phyloP scores from a whole-genome alignment of 108 stramenopile genomes.

The Seminavis robusta region DNA sequence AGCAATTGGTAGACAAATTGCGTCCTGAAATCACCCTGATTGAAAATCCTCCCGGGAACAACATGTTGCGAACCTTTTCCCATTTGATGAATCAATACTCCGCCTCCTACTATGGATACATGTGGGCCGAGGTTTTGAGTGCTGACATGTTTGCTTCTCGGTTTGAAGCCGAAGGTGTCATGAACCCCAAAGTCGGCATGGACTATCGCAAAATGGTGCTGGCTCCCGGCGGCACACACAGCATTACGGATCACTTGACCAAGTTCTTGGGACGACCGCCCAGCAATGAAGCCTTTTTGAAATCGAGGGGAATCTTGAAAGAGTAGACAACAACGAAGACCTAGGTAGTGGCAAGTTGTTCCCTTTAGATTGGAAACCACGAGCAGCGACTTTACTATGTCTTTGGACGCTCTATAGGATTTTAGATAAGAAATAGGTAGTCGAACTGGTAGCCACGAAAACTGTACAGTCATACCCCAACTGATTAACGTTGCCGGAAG shows the following conservation, averaged over 20 bases:
- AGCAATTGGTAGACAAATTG: conserved; percentile 30
- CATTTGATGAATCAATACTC: conserved; percentile 53
- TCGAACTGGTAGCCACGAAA: no score
- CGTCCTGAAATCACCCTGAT: conserved; percentile 31
- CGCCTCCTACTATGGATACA: conserved; percentile 38
- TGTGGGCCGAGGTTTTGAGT: conserved; percentile 43
- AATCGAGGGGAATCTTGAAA: conserved; percentile 14
- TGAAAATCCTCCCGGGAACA: conserved; percentile 29
- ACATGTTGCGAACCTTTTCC: conserved; percentile 41
- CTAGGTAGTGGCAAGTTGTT: no score
- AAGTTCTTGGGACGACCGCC: conserved; percentile 36
- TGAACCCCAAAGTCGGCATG: conserved; percentile 36
- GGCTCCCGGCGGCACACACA: conserved; percentile 36
- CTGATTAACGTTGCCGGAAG: no score
- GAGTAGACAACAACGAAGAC: background rate
- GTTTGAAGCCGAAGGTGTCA: conserved; percentile 31
- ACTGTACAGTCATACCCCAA: no score
- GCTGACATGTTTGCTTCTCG: conserved; percentile 40
- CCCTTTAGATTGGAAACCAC: no score
- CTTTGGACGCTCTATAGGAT: no score
- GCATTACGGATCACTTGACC: conserved; percentile 38
- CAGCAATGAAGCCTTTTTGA: conserved; percentile 34
- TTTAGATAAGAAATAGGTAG: no score
- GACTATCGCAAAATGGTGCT: conserved; percentile 40
- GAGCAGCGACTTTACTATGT: no score